A percentile compares a stretch with the other conserved stretches of the same genome.
phyloP scores from a whole-genome alignment of 768 basidiomycete genomes.

The Macrolepiota fuliginosa region DNA sequence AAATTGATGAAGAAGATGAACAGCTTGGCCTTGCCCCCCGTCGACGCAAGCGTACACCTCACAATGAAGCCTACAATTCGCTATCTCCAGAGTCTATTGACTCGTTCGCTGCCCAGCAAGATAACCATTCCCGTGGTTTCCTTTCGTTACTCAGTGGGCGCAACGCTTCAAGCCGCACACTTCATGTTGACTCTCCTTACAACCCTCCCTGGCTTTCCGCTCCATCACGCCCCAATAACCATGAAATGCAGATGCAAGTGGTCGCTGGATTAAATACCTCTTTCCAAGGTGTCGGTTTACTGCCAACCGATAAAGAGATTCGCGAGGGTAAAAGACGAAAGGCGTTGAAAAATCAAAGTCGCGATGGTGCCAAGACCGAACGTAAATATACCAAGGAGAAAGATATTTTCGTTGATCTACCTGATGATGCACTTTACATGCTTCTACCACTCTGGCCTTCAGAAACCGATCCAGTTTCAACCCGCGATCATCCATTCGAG shows the following conservation, averaged over 20 bases:
- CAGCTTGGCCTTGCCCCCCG: constrained; percentile 28
- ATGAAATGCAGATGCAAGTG: constrained; percentile 64
- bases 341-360: constrained; percentile 15
- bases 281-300: constrained; percentile 76
- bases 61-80: constrained; percentile 60
- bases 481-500: constrained; percentile 25
- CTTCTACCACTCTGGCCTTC: constrained; percentile 82
- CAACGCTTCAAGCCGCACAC: constrained; percentile 15
- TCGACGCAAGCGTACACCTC: constrained; percentile 49
- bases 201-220: constrained; percentile 64
- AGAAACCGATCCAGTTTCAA: constrained; percentile 54
- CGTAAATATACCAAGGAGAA: constrained; percentile 22
- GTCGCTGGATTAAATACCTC: constrained; percentile 70
- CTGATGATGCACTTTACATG: constrained; percentile 75
- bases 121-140: constrained; percentile 22
- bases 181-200: constrained; percentile 23
- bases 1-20: constrained; percentile 32
- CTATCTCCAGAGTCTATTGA: constrained; percentile 55
- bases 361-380: constrained; percentile 26
- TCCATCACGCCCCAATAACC: constrained; percentile 54
- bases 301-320: constrained; percentile 51
- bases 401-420: constrained; percentile 60
- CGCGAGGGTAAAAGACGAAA: constrained; percentile 20
- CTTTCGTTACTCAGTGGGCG: constrained; percentile 25
- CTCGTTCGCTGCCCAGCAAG: constrained; percentile 33